Conservation (phyloP, 345 rosid species). For the Anastatica hierochuntica region DNA sequence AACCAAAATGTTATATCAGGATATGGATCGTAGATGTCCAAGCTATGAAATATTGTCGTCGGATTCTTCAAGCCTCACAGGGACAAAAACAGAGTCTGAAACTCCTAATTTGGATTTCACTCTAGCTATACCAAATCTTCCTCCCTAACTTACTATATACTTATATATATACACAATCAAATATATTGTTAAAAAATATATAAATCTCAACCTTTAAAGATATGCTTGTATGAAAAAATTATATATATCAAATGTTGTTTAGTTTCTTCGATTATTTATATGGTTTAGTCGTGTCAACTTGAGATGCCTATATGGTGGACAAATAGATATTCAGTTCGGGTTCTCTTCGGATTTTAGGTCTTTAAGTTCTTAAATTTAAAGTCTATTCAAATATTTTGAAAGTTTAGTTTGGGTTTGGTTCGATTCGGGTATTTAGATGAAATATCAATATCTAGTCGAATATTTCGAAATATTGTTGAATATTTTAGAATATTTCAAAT, state of each 20-base stretch:
- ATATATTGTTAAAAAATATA: not conserved
- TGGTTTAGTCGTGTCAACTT: not conserved
- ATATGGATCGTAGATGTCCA: conserved; percentile 10
- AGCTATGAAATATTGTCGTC: conserved; percentile 23
- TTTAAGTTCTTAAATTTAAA: too few relatives aligned
- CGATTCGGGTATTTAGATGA: too few relatives aligned
- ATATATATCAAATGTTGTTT: not conserved
- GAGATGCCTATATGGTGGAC: not conserved
- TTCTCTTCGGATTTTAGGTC: too few relatives aligned
- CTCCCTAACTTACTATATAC: not conserved
- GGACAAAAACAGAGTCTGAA: conserved; percentile 15
- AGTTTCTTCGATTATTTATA: not conserved
- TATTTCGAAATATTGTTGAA: too few relatives aligned
- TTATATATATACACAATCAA: not conserved
- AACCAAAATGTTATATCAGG: not conserved
- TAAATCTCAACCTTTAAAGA: not conserved
- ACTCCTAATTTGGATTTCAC: conserved; percentile 28
- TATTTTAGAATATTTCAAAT: too few relatives aligned
- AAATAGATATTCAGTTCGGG: too few relatives aligned
- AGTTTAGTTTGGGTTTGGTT: too few relatives aligned
- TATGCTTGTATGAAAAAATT: not conserved
- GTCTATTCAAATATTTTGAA: too few relatives aligned
- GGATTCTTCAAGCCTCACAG: conserved; percentile 25
- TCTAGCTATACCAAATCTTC: conserved; percentile 22
- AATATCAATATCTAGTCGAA: too few relatives aligned